A percentile compares a stretch with the other conserved stretches of the same genome.
These are phyloP conservation scores for Colletotrichum sp. DNA, from an alignment of 2,329 filamentous ascomycete genomes.

Conservation along the genomic window DNA sequence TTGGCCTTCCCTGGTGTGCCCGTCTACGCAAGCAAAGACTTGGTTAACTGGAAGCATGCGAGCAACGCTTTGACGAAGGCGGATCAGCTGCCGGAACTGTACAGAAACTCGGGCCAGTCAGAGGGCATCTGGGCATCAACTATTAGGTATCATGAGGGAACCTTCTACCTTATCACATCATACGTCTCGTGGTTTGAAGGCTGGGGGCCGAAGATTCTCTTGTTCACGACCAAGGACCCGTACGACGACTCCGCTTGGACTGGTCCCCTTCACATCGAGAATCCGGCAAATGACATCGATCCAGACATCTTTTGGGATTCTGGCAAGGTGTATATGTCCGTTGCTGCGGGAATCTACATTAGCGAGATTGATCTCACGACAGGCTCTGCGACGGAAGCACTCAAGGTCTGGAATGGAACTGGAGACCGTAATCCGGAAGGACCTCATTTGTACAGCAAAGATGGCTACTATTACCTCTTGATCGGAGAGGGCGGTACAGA, in stretches of 20 bases:
- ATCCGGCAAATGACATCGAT: constrained; percentile 43
- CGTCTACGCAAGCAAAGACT: constrained; percentile 56
- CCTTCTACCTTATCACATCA: constrained; percentile 43
- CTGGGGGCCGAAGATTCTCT: constrained; percentile 37
- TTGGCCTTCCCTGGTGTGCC: constrained; percentile 57
- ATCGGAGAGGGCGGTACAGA: constrained; percentile 58
- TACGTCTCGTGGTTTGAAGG: constrained; percentile 13
- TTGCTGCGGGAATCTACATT: constrained; percentile 30
- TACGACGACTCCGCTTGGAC: constrained; percentile 44
- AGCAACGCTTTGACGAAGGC: constrained; percentile 45
- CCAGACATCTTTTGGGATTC: constrained; percentile 58
- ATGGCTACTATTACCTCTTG: constrained; percentile 57
- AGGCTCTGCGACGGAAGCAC: constrained; percentile 33
- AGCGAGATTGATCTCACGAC: constrained; percentile 38
- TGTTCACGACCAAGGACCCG: constrained; percentile 46
- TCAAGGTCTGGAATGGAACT: constrained; percentile 49
- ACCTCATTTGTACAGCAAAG: constrained; percentile 57
- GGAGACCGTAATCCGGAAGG: constrained; percentile 50
- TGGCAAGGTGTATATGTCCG: constrained; percentile 47
- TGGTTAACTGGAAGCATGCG: constrained; percentile 52
- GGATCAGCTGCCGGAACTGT: constrained; percentile 39
- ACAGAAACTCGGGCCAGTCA: constrained; percentile 18
- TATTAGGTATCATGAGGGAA: constrained; percentile 43
- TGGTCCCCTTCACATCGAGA: constrained; percentile 37
- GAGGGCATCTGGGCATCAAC: constrained; percentile 53